phyloP scores from a whole-genome alignment of 805 yeast species.

The Barnettozyma siamensis region DNA sequence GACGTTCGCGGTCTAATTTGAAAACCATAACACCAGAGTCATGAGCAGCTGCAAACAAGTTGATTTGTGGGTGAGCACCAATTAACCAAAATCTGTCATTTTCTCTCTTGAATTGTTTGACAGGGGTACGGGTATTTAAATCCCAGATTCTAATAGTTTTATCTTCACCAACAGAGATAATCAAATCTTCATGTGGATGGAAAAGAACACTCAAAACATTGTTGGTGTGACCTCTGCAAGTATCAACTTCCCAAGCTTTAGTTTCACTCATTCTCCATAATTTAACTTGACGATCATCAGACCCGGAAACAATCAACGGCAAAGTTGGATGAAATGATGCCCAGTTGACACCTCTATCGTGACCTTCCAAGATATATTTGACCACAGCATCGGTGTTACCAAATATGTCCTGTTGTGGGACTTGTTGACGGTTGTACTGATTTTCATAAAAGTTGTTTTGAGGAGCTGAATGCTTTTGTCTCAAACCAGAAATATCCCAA shows the following conservation, averaged over 20 bases:
- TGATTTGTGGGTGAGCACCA: constrained; percentile 83
- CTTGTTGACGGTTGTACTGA: constrained; percentile 44
- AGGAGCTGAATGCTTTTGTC: constrained; percentile 92
- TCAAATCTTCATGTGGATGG: constrained; percentile 90
- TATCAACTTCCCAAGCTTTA: constrained; percentile 98
- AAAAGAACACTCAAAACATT: constrained; percentile 84
- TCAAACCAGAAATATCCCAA: constrained; percentile 94
- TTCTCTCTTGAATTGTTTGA: constrained; percentile 90
- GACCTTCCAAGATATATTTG: constrained; percentile 95
- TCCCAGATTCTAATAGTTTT: constrained; percentile 97
- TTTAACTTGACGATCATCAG: constrained; percentile 93
- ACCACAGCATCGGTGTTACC: constrained; percentile 93
- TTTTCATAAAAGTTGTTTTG: constrained; percentile 41
- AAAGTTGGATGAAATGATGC: constrained; percentile 96
- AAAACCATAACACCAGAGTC: constrained; percentile 98
- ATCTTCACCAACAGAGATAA: constrained; percentile 92
- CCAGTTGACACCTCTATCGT: constrained; percentile 98
- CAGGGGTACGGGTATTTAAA: constrained; percentile 85
- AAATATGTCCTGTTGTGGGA: constrained; percentile 86
- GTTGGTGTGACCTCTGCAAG: constrained; percentile 96
- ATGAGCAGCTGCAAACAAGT: constrained; percentile 93
- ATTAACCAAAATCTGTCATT: constrained; percentile 92
- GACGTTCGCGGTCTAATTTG: constrained; percentile 95
- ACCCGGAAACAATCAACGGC: constrained; percentile 91
- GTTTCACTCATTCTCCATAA: constrained; percentile 97